Base-by-base conservation (phyloP, 495 filamentous ascomycete genomes). In the Geoglossum glabrum region DNA sequence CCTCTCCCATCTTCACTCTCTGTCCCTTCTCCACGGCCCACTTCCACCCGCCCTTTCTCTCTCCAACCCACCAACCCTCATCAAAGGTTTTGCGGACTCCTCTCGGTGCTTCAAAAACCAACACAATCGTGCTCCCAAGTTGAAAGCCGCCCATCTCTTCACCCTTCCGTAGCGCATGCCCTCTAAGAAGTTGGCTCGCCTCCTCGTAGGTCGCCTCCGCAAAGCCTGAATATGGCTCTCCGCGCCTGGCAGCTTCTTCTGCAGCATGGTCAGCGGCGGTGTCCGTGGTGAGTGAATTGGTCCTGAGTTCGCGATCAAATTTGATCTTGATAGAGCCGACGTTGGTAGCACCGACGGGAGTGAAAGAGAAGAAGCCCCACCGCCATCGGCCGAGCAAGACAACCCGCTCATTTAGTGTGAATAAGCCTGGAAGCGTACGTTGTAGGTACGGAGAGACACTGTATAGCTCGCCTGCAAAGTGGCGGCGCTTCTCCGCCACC, bases 101-200 rank as follows among this genome's bases (percentile, higher is more conserved):
- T 60, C 81, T 81, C 0, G 92, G 92, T 38, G 90, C 92, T 69
- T 99, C 92, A 71, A 99, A 99, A 4, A 97, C 90, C 33, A 99
- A 73, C 36, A 99, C 92, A 59, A 99, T 84, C 0, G 90, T 90
- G 66, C 90, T 96, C 25, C 92, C 92, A 23, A 99, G 75, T 72
- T 92, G 88, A 70, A 99, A 99, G 0, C 92, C 92, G 26, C 92
- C 92, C 87, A 99, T 96, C 69, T 99, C 93, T 61, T 93, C 90
- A 26, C 92, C 92, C 40, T 87, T 77, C 50, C 81, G 75, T 59
- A 97, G 69, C 10, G 92, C 83, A 67, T 96, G 80, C 11, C 92
- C 92, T 26, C 81, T 78, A 1, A 99, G 75, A 1, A 94, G 76
- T 11, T 70, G 65, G 68, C 84, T 92, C 6, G 90, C 86, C 21